A percentile compares a stretch with the other conserved stretches of the same genome.
Conservation (phyloP, 768 basidiomycete species). For the Naematelia aurantialba region DNA sequence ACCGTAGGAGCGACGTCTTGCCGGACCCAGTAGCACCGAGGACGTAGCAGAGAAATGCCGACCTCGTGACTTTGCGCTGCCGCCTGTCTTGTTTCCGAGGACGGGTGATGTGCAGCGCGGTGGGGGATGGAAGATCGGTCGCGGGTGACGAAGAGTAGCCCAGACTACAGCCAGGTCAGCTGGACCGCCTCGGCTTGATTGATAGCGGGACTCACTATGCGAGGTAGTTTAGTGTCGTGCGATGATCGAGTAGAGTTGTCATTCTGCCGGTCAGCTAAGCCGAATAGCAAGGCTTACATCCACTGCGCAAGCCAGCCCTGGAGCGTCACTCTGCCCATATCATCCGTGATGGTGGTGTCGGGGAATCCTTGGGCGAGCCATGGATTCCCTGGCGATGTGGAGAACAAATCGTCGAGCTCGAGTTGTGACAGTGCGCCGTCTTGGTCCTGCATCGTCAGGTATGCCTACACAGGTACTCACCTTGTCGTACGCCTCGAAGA, state of each 20-base stretch:
- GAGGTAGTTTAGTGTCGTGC: conserved; percentile 85
- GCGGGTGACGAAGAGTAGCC: conserved; percentile 64
- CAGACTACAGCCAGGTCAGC: conserved; percentile 51
- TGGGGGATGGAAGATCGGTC: conserved; percentile 56
- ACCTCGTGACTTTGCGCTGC: conserved; percentile 80
- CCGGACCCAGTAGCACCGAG: conserved; percentile 94
- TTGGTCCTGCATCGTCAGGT: conserved; percentile 63
- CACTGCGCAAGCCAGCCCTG: conserved; percentile 98
- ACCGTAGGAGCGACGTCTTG: conserved; percentile 79
- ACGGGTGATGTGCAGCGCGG: conserved; percentile 77
- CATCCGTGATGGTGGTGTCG: conserved; percentile 80
- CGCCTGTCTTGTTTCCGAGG: conserved; percentile 78
- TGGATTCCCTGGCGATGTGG: conserved; percentile 94
- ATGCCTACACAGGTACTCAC: conserved; percentile 50
- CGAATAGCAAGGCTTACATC: conserved; percentile 60
- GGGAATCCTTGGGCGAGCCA: conserved; percentile 90
- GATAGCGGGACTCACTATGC: conserved; percentile 58
- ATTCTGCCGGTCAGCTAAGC: conserved; percentile 58
- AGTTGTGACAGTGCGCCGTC: conserved; percentile 82
- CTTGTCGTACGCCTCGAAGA: conserved; percentile 94
- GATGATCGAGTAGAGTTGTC: conserved; percentile 93
- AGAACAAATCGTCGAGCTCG: conserved; percentile 84
- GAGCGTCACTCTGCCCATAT: conserved; percentile 83
- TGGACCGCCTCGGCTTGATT: not conserved
- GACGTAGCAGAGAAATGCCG: conserved; percentile 89